Conservation (phyloP, 495 filamentous ascomycete genomes). For the Penicillium waksmanii region DNA sequence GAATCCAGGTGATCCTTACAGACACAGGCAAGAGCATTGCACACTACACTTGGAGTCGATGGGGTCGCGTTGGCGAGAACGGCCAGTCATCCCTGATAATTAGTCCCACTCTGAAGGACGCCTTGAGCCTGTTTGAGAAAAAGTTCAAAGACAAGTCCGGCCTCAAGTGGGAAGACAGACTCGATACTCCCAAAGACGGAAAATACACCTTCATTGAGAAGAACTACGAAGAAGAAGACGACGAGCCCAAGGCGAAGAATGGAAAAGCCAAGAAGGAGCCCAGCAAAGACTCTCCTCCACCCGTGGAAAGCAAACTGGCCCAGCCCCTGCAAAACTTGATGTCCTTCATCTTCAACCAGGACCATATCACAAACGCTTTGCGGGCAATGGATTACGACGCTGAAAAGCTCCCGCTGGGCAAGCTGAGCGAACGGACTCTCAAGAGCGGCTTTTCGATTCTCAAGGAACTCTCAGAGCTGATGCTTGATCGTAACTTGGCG, state of each 20-base stretch:
- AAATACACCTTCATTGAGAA: conserved; percentile 82
- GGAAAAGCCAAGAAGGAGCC: conserved; percentile 33
- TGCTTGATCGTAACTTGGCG: conserved; percentile 54
- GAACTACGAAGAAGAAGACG: conserved; percentile 68
- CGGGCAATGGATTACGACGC: conserved; percentile 73
- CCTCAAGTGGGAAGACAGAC: conserved; percentile 65
- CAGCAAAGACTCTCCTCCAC: conserved; percentile 25
- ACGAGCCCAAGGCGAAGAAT: conserved; percentile 51
- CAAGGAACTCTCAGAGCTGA: conserved; percentile 70
- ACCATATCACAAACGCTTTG: conserved; percentile 68
- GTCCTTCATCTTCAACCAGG: conserved; percentile 79
- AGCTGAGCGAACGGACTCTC: conserved; percentile 77
- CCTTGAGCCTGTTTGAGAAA: conserved; percentile 61
- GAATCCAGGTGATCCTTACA: conserved; percentile 53
- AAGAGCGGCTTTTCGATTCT: conserved; percentile 69
- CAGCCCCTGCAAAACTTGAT: conserved; percentile 67
- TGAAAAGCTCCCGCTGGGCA: conserved; percentile 78
- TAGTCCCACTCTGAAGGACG: conserved; percentile 42
- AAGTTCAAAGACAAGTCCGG: conserved; percentile 84
- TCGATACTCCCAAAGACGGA: conserved; percentile 56
- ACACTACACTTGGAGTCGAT: conserved; percentile 68
- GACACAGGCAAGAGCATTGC: conserved; percentile 13
- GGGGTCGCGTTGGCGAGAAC: conserved; percentile 77
- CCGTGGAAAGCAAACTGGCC: conserved; percentile 56
- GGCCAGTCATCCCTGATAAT: conserved; percentile 61